phyloP scores from a whole-genome alignment of 352 stramenopile species.

The Pythium monospermum region DNA sequence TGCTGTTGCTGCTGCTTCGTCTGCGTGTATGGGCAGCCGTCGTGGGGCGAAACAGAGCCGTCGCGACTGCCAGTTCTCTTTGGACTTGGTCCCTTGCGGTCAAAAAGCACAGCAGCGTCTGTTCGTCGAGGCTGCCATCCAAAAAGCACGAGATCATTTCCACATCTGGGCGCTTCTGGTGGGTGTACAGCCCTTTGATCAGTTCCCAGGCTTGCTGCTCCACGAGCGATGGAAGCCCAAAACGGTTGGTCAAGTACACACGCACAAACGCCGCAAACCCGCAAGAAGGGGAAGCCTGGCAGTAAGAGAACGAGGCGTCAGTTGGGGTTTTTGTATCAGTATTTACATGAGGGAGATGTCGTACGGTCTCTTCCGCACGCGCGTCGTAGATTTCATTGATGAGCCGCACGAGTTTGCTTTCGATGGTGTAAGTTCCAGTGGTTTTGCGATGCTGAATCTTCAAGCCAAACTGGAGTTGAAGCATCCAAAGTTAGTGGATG shows the following conservation, averaged over 20 bases:
- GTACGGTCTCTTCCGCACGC: conserved; percentile 23
- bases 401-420: conserved; percentile 40
- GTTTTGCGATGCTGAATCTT: not conserved
- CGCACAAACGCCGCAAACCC: conserved; percentile 41
- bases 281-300: not conserved
- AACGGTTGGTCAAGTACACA: conserved; percentile 60
- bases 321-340: not conserved
- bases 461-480: conserved; percentile 1
- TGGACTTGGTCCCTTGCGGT: conserved; percentile 31
- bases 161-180: conserved; percentile 38
- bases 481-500: too few species aligned
- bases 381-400: conserved; percentile 77
- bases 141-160: conserved; percentile 62
- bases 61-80: not conserved
- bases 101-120: conserved; percentile 50
- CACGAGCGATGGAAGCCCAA: conserved; percentile 54
- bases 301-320: not conserved
- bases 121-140: conserved; percentile 40
- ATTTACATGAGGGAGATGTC: not conserved
- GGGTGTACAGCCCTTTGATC: conserved; percentile 32
- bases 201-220: conserved; percentile 59
- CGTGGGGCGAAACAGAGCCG: conserved; percentile 11
- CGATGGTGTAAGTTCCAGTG: conserved; percentile 12
- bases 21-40: conserved; percentile 7
- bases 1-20: not conserved